Base-by-base conservation (phyloP, 805 yeast genomes). In the Suhomyces kilbournensis region DNA sequence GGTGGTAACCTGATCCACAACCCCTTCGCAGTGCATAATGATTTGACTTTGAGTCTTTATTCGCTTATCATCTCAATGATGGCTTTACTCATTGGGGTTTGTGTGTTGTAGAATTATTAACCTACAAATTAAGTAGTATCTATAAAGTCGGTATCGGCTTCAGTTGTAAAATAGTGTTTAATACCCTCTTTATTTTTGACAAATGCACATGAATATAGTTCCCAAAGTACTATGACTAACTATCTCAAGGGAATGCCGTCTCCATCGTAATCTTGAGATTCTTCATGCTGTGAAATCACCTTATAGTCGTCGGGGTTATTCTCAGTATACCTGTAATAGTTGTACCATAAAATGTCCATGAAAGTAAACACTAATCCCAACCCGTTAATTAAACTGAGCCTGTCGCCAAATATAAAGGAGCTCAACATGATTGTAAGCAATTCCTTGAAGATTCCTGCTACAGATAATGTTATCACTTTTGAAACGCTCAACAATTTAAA, bases 391-490 rank as follows among this genome's bases (percentile, higher is more conserved):
- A 78, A 63, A 7, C 88, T 82, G 48, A 94, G 74, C 38, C 69
- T 67, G 67, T 94, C 99, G 40, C 86, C 86, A 67, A 90, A 89
- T 1, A 92, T 76, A 4, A 90, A 56, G 30, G 80, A 70, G 52
- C 93, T 83, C 3, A 85, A 73, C 1, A 86, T 77, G 38, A 94
- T 90, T 0, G 99, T 94, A 46, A 92, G 73, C 14, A 94, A 75
- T 67, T 94, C 99, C 65, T 94, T 94, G 66, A 93, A 88, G 15
- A 94, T 88, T 1, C 99, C 99, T 0, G 96, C 96, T 43, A 94
- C 82, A 5, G 96, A 85, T 28, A 94, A 71, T 0, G 99, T 92
- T 44, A 92, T 76, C 12, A 94, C 90, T 51, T 90, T 88, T 0
- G 97, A 88, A 43, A 85, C 82, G 51, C 88, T 86, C 49, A 94